Percentiles rank a stretch among this genome's conserved stretches.
Evolutionary conservation across 1,284 basidiomycete species (phyloP).

Genomic region (Tilletia horrida): DNA sequence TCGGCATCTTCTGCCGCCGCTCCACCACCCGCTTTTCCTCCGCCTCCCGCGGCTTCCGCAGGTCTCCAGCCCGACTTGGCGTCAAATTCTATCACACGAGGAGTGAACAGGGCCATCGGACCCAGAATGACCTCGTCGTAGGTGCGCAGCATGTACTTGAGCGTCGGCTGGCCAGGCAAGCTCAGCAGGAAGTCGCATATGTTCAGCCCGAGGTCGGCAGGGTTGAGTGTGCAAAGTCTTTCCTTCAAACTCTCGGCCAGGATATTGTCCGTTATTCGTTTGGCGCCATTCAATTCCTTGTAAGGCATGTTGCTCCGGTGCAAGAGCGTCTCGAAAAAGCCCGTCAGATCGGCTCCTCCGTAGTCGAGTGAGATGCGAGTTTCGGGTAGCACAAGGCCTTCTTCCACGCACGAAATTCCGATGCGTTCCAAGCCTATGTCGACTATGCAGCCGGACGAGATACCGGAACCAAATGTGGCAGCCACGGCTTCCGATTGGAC

Average conservation of each 20-base stretch:
- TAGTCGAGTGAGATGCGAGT: conserved; percentile 81
- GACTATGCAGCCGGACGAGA: conserved; percentile 89
- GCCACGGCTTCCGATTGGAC: conserved; percentile 68
- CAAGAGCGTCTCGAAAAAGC: conserved; percentile 77
- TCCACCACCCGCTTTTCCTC: conserved; percentile 10
- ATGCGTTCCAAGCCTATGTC: conserved; percentile 84
- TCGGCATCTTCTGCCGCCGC: conserved; percentile 35
- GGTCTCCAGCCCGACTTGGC: conserved; percentile 60
- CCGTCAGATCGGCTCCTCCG: conserved; percentile 89
- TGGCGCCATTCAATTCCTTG: conserved; percentile 65
- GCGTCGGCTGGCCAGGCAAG: conserved; percentile 69
- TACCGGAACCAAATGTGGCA: conserved; percentile 90
- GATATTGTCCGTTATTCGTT: conserved; percentile 39
- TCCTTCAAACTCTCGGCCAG: conserved; percentile 50
- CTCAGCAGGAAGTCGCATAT: conserved; percentile 72
- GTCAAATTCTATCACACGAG: conserved; percentile 83
- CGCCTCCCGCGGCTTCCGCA: conserved; percentile 21
- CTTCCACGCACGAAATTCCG: conserved; percentile 89
- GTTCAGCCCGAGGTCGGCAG: conserved; percentile 50
- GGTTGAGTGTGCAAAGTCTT: conserved; percentile 47
- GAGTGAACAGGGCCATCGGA: conserved; percentile 88
- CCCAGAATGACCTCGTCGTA: conserved; percentile 96
- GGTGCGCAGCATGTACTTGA: conserved; percentile 83
- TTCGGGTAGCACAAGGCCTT: conserved; percentile 82
- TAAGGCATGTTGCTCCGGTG: conserved; percentile 83